Percentiles rank a stretch among this genome's conserved stretches.
Evolutionary conservation across 2,329 filamentous ascomycete genomes (phyloP).

Genomic region (Monilinia laxa): DNA sequence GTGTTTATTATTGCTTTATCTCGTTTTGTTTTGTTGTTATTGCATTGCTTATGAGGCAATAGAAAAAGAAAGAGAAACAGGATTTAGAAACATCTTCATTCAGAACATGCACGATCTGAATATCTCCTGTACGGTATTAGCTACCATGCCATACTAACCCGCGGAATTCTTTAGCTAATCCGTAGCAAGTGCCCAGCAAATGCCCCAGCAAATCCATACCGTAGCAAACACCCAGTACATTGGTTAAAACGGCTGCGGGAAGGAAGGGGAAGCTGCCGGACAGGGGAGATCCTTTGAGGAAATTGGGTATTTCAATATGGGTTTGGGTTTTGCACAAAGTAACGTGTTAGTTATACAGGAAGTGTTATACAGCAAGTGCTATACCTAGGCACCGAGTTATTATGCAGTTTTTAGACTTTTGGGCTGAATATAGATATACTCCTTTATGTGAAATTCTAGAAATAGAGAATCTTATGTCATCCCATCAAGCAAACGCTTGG

Average conservation of each 20-base stretch:
- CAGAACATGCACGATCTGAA: too few relatives aligned
- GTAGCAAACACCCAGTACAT: background rate
- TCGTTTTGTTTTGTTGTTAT: too few relatives aligned
- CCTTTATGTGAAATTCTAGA: background rate
- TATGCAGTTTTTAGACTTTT: constrained; percentile 4
- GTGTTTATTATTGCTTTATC: too few relatives aligned
- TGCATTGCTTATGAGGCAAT: too few relatives aligned
- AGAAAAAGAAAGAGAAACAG: too few relatives aligned
- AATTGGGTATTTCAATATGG: background rate
- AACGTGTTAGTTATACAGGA: too few relatives aligned
- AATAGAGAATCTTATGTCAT: constrained; percentile 19
- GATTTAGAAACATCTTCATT: too few relatives aligned
- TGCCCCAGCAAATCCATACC: too few relatives aligned
- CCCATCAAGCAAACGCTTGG: too few relatives aligned
- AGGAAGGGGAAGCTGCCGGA: background rate
- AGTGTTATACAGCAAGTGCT: too few relatives aligned
- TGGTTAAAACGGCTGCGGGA: background rate
- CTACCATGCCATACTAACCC: background rate
- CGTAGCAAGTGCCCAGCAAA: background rate
- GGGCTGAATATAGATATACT: background rate
- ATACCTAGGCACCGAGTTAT: background rate
- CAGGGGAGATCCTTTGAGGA: constrained; percentile 12
- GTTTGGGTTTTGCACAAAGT: background rate
- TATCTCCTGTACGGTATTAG: too few relatives aligned
- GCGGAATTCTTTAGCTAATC: background rate